Evolutionary conservation across 129 eudicot species (phyloP).

Genomic region (Flaveria robusta): DNA sequence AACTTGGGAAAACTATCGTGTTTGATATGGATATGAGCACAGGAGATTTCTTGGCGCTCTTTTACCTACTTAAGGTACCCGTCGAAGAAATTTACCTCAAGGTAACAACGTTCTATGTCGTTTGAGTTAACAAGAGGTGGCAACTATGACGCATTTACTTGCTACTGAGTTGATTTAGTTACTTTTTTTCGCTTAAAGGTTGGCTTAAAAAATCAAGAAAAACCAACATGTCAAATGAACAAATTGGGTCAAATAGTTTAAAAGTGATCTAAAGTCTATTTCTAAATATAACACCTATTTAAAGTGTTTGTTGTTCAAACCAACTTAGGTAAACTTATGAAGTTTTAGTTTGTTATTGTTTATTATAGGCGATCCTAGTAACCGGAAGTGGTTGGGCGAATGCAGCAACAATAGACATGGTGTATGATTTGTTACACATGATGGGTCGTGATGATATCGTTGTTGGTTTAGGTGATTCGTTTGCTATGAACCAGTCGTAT

Average conservation of each 20-base stretch:
- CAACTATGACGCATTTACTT: no score
- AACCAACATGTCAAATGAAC: no score
- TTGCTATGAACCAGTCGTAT: constrained; percentile 64
- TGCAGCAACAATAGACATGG: constrained; percentile 80
- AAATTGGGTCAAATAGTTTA: no score
- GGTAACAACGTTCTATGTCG: constrained; percentile 35
- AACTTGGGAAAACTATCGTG: constrained; percentile 62
- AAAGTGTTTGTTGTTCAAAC: no score
- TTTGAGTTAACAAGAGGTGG: no score
- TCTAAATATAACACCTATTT: no score
- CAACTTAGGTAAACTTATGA: neutral
- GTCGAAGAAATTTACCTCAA: constrained; percentile 65
- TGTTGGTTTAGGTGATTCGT: constrained; percentile 76
- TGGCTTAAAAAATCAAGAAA: no score
- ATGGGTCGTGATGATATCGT: constrained; percentile 97
- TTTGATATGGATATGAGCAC: constrained; percentile 98
- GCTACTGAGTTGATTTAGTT: no score
- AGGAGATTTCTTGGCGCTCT: constrained; percentile 86
- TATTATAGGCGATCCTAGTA: constrained; percentile 63
- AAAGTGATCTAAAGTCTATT: no score
- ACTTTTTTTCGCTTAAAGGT: no score
- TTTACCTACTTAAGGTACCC: constrained; percentile 83
- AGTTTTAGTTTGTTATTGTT: neutral
- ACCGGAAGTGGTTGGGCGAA: constrained; percentile 92
- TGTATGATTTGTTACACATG: constrained; percentile 91